A percentile compares a stretch with the other conserved stretches of the same genome.
Evolutionary conservation across 2,329 filamentous ascomycete species (phyloP).

Genomic region (Capronia coronata): DNA sequence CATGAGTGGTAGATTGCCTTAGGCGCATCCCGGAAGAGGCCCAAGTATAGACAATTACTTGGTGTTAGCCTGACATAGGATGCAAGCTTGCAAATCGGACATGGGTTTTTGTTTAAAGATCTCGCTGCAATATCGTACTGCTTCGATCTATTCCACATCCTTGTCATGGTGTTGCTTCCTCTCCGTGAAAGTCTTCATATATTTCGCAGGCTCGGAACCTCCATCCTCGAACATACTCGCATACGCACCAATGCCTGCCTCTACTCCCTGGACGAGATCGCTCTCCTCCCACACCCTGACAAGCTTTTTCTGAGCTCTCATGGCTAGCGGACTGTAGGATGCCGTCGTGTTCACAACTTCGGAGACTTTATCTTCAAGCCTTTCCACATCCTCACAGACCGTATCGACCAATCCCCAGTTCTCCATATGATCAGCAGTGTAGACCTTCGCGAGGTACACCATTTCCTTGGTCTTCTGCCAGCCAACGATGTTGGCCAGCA

Average conservation of each 20-base stretch:
- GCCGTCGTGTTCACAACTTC: conserved; percentile 1
- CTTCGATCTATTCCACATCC: too few relatives aligned
- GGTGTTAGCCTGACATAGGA: too few relatives aligned
- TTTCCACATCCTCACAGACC: neutral
- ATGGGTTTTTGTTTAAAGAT: too few relatives aligned
- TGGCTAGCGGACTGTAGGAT: conserved; percentile 8
- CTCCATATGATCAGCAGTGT: neutral
- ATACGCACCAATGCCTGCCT: conserved; percentile 30
- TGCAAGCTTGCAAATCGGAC: too few relatives aligned
- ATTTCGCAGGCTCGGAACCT: conserved; percentile 12
- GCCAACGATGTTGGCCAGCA: conserved; percentile 25
- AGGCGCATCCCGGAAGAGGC: too few relatives aligned
- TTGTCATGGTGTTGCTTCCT: too few relatives aligned
- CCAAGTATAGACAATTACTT: too few relatives aligned
- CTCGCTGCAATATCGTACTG: too few relatives aligned
- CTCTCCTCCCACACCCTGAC: conserved; percentile 29
- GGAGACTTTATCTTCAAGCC: neutral
- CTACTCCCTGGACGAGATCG: conserved; percentile 27
- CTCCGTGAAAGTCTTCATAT: conserved; percentile 9
- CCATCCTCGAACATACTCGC: conserved; percentile 19
- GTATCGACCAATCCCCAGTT: conserved; percentile 21
- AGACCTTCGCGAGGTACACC: conserved; percentile 14
- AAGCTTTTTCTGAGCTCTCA: conserved; percentile 22
- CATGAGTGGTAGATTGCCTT: neutral
- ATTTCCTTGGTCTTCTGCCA: conserved; percentile 25